These are phyloP conservation scores for Wickerhamiella spandovensis DNA, from an alignment of 805 yeast species.

Conservation along the genomic window DNA sequence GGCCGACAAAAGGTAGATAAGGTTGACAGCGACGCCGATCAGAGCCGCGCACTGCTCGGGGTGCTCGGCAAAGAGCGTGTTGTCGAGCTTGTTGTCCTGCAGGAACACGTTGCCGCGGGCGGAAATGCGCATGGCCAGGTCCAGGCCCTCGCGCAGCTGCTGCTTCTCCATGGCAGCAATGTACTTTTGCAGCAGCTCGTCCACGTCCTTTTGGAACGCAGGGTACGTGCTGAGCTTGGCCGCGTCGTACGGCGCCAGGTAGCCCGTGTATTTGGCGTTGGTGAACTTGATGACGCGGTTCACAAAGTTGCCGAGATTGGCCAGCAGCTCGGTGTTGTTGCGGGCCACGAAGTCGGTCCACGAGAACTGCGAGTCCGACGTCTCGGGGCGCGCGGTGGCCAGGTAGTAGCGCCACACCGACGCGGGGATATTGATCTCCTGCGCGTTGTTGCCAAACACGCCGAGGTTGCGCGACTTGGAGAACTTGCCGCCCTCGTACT, in stretches of 20 bases:
- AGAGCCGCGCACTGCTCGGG: conserved; percentile 85
- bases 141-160: conserved; percentile 71
- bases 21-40: conserved; percentile 79
- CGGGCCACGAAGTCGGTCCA: conserved; percentile 93
- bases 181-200: conserved; percentile 47
- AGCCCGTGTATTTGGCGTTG: conserved; percentile 82
- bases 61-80: conserved; percentile 57
- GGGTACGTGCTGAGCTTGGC: conserved; percentile 35
- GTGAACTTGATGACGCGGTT: conserved; percentile 87
- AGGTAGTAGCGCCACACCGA: conserved; percentile 97
- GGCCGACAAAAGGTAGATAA: conserved; percentile 75
- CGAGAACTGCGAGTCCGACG: conserved; percentile 91
- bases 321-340: conserved; percentile 85
- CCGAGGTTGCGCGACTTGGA: conserved; percentile 97
- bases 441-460: conserved; percentile 95
- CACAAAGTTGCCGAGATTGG: conserved; percentile 93
- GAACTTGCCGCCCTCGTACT: conserved; percentile 96
- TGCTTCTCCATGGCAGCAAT: conserved; percentile 62
- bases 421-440: conserved; percentile 79
- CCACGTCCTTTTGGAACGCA: conserved; percentile 36
- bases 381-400: conserved; percentile 86
- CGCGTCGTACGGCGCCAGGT: conserved; percentile 53
- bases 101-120: conserved; percentile 89
- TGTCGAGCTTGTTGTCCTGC: conserved; percentile 92
- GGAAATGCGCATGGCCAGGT: conserved; percentile 79